A percentile compares a stretch with the other conserved stretches of the same genome.
These are phyloP conservation scores for Phytophthora kernoviae DNA, from an alignment of 352 stramenopile species.

Conservation along the genomic window DNA sequence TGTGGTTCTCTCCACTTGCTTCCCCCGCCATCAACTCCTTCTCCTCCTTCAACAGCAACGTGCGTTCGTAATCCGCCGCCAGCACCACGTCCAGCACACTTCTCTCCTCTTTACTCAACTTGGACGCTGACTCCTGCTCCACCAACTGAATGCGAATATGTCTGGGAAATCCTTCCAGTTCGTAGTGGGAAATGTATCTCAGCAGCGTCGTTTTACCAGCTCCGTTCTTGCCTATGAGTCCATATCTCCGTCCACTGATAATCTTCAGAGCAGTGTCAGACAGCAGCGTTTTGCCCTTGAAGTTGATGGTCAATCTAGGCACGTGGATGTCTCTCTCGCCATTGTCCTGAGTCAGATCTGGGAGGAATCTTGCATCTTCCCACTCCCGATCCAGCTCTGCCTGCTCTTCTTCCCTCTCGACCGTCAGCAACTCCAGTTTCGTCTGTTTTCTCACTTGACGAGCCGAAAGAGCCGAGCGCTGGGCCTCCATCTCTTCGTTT, in stretches of 20 bases:
- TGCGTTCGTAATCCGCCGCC: constrained; percentile 94
- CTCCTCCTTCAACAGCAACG: constrained; percentile 91
- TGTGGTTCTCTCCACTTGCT: constrained; percentile 43
- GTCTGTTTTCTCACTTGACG: constrained; percentile 82
- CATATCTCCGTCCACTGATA: constrained; percentile 84
- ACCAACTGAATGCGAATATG: constrained; percentile 97
- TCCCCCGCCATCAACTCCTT: constrained; percentile 83
- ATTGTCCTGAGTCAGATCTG: constrained; percentile 78
- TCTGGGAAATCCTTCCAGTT: constrained; percentile 96
- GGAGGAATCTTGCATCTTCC: constrained; percentile 78
- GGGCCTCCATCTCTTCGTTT: constrained; percentile 79
- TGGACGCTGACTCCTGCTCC: constrained; percentile 93
- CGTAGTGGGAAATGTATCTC: constrained; percentile 95
- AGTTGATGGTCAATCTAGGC: constrained; percentile 86
- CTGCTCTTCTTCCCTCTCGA: constrained; percentile 59
- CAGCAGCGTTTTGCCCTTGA: constrained; percentile 91
- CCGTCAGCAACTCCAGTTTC: constrained; percentile 67
- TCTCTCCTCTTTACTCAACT: constrained; percentile 75
- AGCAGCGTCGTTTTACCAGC: constrained; percentile 96
- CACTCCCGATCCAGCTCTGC: constrained; percentile 77
- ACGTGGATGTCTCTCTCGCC: constrained; percentile 90
- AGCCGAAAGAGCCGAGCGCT: constrained; percentile 74
- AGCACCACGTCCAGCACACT: constrained; percentile 96
- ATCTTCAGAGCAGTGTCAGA: constrained; percentile 89
- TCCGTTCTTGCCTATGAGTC: constrained; percentile 94